Percentiles rank a stretch among this genome's conserved stretches.
These are phyloP conservation scores for Penicillium nordicum DNA, from an alignment of 2,329 filamentous ascomycete genomes.

Conservation along the genomic window DNA sequence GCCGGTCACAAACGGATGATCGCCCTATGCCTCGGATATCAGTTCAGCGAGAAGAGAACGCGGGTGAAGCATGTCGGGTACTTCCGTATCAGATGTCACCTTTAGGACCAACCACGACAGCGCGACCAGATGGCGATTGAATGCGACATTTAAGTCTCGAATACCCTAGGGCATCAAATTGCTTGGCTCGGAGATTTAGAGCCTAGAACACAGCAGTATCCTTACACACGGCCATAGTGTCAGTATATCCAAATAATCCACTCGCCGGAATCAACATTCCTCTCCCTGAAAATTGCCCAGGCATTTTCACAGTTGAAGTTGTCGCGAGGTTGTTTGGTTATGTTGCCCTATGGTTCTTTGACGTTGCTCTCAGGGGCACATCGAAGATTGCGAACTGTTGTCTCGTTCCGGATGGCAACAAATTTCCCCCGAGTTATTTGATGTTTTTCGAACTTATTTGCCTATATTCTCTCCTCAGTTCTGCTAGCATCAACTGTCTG, in stretches of 20 bases:
- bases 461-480: slow-evolving; percentile 10
- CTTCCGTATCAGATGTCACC: slow-evolving; percentile 46
- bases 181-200: slow-evolving; percentile 20
- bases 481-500: slow-evolving; percentile 17
- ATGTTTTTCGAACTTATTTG: slow-evolving; percentile 21
- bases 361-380: slow-evolving; percentile 25
- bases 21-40: slow-evolving; percentile 42
- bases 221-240: slow-evolving; percentile 46
- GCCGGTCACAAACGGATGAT: slow-evolving; percentile 62
- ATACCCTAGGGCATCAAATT: slow-evolving; percentile 19
- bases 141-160: slow-evolving; percentile 13
- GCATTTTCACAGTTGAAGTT: slow-evolving; percentile 28
- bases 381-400: slow-evolving; percentile 36
- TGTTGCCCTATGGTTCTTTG: slow-evolving; percentile 39
- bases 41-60: slow-evolving; percentile 45
- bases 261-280: slow-evolving; percentile 55
- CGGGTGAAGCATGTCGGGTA: slow-evolving; percentile 51
- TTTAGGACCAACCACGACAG: slow-evolving; percentile 44
- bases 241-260: slow-evolving; percentile 39
- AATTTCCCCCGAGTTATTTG: slow-evolving; percentile 16
- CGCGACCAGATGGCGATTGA: slow-evolving; percentile 12
- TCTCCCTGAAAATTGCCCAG: slow-evolving; percentile 26
- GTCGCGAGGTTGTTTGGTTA: slow-evolving; percentile 55
- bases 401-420: slow-evolving; percentile 35
- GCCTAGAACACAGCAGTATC: slow-evolving; percentile 39